These are phyloP conservation scores for Ustanciosporium gigantosporum DNA, from an alignment of 1,284 basidiomycete genomes.

Conservation along the genomic window DNA sequence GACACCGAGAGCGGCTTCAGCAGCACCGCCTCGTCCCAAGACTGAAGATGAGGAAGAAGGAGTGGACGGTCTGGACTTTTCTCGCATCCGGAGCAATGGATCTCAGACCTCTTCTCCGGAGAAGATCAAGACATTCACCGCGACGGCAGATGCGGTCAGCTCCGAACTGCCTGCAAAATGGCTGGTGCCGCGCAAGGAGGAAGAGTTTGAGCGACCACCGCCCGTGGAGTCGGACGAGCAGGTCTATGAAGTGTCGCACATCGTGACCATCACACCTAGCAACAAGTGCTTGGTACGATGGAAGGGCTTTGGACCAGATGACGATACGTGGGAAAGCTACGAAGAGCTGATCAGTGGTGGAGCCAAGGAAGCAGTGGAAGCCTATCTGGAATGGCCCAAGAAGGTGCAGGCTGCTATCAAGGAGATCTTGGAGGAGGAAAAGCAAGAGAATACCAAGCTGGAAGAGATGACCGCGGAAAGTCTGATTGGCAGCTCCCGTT, in stretches of 20 bases:
- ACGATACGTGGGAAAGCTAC: conserved; percentile 71
- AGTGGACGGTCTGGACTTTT: too few relatives aligned
- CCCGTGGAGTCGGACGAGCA: conserved; percentile 17
- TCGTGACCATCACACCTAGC: conserved; percentile 20
- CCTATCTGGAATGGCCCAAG: conserved; percentile 18
- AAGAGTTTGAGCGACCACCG: conserved; percentile 15
- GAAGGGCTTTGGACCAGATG: conserved; percentile 67
- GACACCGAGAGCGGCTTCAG: too few relatives aligned
- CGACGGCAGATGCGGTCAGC: too few relatives aligned
- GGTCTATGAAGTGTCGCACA: conserved; percentile 35
- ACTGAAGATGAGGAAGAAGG: too few relatives aligned
- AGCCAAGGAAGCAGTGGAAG: conserved; percentile 62
- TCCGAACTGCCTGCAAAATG: too few relatives aligned
- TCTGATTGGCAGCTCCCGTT: background rate
- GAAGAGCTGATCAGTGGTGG: conserved; percentile 66
- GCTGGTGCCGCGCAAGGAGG: conserved; percentile 14
- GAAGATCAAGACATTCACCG: too few relatives aligned
- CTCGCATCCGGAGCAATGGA: too few relatives aligned
- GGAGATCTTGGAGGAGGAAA: conserved; percentile 21
- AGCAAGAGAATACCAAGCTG: conserved; percentile 6
- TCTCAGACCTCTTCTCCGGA: too few relatives aligned
- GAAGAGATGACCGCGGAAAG: conserved; percentile 5
- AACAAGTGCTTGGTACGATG: conserved; percentile 68
- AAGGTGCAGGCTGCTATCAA: conserved; percentile 17
- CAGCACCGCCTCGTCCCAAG: too few relatives aligned